phyloP scores from a whole-genome alignment of 2,329 filamentous ascomycete genomes.

The Phialocephala sp. region DNA sequence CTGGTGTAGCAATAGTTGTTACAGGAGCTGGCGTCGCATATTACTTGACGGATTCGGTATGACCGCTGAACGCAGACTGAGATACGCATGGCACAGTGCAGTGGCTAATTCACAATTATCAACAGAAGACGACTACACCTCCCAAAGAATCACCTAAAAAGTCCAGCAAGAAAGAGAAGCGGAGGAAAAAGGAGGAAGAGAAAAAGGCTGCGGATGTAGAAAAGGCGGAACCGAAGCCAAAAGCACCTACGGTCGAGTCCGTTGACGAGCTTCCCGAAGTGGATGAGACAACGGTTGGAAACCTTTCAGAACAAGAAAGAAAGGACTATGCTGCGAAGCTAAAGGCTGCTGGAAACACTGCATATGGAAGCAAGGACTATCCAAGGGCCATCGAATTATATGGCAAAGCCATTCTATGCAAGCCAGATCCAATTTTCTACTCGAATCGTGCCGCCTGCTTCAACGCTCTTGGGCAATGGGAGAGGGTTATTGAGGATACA shows the following conservation, averaged over 20 bases:
- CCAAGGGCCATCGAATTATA: slow-evolving; percentile 93
- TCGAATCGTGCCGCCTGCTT: slow-evolving; percentile 98
- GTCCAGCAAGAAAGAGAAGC: slow-evolving; percentile 86
- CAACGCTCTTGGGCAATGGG: slow-evolving; percentile 91
- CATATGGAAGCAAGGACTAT: slow-evolving; percentile 94
- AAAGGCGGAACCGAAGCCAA: slow-evolving; percentile 52
- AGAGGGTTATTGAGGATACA: slow-evolving; percentile 95
- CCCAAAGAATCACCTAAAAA: slow-evolving; percentile 62
- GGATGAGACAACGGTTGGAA: slow-evolving; percentile 59
- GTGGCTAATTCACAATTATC: neutral
- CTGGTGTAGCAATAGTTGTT: slow-evolving; percentile 89
- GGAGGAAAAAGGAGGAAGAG: slow-evolving; percentile 83
- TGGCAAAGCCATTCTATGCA: slow-evolving; percentile 94
- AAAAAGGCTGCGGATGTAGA: slow-evolving; percentile 75
- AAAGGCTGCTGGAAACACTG: slow-evolving; percentile 95
- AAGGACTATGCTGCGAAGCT: slow-evolving; percentile 89
- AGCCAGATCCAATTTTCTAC: slow-evolving; percentile 97
- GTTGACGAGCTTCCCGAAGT: slow-evolving; percentile 74
- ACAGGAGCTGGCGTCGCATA: slow-evolving; percentile 92
- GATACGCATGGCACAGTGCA: neutral
- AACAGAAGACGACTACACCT: slow-evolving; percentile 20
- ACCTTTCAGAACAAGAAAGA: slow-evolving; percentile 67
- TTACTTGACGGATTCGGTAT: slow-evolving; percentile 73
- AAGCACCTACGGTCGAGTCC: slow-evolving; percentile 58
- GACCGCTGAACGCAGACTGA: slow-evolving; percentile 34